phyloP scores from a whole-genome alignment of 2,329 filamentous ascomycete species.

The Elsinoe arachidis region DNA sequence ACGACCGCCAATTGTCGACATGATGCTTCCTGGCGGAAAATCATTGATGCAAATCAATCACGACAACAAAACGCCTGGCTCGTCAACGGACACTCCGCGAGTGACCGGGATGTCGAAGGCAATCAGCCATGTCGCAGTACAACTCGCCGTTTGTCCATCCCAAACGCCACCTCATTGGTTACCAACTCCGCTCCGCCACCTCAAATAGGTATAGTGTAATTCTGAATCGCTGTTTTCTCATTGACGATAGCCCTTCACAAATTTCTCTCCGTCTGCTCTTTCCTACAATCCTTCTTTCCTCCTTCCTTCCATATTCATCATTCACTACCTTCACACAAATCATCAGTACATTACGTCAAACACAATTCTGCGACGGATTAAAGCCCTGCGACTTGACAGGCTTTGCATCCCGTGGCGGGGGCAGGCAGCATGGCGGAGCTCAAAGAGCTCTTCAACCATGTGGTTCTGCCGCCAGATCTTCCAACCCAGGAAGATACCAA shows the following conservation, averaged over 20 bases:
- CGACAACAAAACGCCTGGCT: no score
- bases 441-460: constrained; percentile 6
- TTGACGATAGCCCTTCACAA: background rate
- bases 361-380: background rate
- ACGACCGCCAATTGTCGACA: no score
- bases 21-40: no score
- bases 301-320: no score
- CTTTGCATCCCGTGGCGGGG: background rate
- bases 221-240: background rate
- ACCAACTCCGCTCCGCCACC: background rate
- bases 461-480: constrained; percentile 12
- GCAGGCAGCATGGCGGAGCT: background rate
- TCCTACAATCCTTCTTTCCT: background rate
- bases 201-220: background rate
- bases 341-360: background rate
- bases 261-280: background rate
- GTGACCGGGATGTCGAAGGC: no score
- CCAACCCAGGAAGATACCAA: constrained; percentile 5
- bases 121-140: background rate
- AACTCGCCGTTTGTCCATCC: background rate
- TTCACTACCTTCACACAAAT: background rate
- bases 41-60: no score
- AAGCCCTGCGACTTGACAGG: background rate
- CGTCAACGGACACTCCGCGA: no score
- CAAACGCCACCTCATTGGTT: background rate